Evolutionary conservation across 495 filamentous ascomycete species (phyloP).

Genomic region (Penicillium steckii): DNA sequence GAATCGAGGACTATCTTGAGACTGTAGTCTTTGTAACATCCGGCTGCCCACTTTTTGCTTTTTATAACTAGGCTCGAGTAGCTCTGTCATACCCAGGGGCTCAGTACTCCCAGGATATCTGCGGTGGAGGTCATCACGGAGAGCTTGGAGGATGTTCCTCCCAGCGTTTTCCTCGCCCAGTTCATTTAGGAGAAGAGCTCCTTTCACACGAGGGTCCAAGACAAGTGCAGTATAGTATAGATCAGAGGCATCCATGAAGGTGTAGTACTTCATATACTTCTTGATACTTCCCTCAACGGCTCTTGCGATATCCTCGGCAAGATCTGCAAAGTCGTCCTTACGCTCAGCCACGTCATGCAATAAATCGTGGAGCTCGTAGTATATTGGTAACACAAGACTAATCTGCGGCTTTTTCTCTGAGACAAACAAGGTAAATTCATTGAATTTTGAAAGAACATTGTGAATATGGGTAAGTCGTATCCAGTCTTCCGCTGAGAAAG

Average conservation of each 20-base stretch:
- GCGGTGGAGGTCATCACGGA: background rate
- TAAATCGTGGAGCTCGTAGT: slow-evolving; percentile 12
- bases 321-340: slow-evolving; percentile 1
- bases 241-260: slow-evolving; percentile 11
- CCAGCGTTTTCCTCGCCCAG: slow-evolving; percentile 3
- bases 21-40: background rate
- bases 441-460: background rate
- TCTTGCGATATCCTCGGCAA: slow-evolving; percentile 8
- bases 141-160: background rate
- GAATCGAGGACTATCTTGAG: background rate
- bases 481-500: slow-evolving; percentile 4
- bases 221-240: slow-evolving; percentile 10
- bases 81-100: too few relatives aligned
- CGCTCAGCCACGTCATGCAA: background rate
- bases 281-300: slow-evolving; percentile 11
- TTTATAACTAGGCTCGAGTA: too few relatives aligned
- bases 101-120: too few relatives aligned
- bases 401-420: slow-evolving; percentile 12
- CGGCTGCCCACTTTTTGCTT: too few relatives aligned
- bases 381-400: slow-evolving; percentile 11
- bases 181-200: slow-evolving; percentile 4
- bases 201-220: slow-evolving; percentile 8
- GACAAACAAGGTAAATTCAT: slow-evolving; percentile 6
- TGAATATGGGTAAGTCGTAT: slow-evolving; percentile 2
- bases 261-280: slow-evolving; percentile 16